A percentile compares a stretch with the other conserved stretches of the same genome.
Evolutionary conservation across 768 basidiomycete genomes (phyloP).

Genomic region (Cantharellus cinnabarinus): DNA sequence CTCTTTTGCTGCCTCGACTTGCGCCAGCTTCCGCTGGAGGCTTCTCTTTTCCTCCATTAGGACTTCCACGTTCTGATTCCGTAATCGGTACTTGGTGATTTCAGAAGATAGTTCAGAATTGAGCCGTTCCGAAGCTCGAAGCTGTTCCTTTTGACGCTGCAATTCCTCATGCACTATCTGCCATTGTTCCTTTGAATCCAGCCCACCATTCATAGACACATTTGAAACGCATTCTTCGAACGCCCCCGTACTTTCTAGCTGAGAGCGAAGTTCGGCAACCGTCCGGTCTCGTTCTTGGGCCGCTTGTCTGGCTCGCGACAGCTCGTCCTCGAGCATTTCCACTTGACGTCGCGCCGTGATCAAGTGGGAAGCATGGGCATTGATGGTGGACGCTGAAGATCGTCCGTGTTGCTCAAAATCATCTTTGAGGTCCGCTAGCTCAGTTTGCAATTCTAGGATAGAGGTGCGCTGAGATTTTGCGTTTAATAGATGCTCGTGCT

Average conservation of each 20-base stretch:
- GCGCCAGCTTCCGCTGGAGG: constrained; percentile 31
- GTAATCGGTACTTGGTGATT: constrained; percentile 30
- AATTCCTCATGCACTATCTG: constrained; percentile 45
- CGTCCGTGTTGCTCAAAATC: constrained; percentile 29
- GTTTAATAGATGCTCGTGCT: constrained; percentile 13
- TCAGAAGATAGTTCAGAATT: constrained; percentile 39
- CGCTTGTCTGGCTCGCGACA: background rate
- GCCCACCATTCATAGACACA: too few species aligned
- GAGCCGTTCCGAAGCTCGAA: constrained; percentile 35
- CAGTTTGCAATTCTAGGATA: constrained; percentile 31
- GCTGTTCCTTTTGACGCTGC: constrained; percentile 39
- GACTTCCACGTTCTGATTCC: constrained; percentile 43
- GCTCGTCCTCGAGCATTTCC: constrained; percentile 7
- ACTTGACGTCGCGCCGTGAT: constrained; percentile 5
- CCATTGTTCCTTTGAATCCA: constrained; percentile 26
- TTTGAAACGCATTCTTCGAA: constrained; percentile 9
- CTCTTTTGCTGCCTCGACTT: constrained; percentile 34
- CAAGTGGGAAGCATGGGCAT: constrained; percentile 25
- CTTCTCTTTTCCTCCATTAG: constrained; percentile 53
- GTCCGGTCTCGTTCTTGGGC: constrained; percentile 9
- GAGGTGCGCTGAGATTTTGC: constrained; percentile 29
- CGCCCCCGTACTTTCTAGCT: constrained; percentile 26
- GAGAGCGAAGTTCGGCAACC: constrained; percentile 29
- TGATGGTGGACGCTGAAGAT: constrained; percentile 27
- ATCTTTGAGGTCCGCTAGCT: constrained; percentile 42